Conservation (phyloP, 139 green algal species). For the Chlamydomonas incerta region DNA sequence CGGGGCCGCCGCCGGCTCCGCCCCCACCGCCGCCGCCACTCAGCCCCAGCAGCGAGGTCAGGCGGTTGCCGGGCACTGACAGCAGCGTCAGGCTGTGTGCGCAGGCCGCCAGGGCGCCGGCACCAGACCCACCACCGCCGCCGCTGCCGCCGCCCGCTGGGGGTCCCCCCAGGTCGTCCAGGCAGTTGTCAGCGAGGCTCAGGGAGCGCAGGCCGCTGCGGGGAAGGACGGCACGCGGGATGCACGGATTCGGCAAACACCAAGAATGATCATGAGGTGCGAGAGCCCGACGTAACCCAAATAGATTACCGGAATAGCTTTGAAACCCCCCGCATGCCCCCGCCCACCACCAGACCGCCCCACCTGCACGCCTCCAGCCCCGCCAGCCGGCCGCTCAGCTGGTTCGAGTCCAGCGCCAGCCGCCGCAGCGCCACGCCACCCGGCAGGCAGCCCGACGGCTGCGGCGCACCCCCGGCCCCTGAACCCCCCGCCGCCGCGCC, state of each 20-base stretch:
- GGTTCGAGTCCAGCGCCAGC: constrained; percentile 19
- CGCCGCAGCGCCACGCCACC: not conserved
- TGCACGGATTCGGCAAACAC: too few relatives aligned
- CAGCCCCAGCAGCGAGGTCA: not conserved
- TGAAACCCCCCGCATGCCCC: too few relatives aligned
- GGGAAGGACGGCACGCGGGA: too few relatives aligned
- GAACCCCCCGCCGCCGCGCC: too few relatives aligned
- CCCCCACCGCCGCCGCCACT: not conserved
- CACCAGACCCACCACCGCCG: too few relatives aligned
- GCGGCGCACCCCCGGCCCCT: not conserved
- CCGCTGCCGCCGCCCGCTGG: too few relatives aligned
- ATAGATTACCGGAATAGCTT: too few relatives aligned
- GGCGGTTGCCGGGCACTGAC: not conserved
- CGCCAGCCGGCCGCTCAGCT: not conserved
- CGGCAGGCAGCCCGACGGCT: not conserved
- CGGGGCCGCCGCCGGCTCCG: too few relatives aligned
- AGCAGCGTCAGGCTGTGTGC: not conserved
- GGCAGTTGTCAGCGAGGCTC: constrained; percentile 21
- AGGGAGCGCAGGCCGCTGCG: constrained; percentile 4
- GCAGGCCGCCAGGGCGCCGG: not conserved
- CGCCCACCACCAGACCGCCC: not conserved
- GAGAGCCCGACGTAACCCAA: too few relatives aligned
- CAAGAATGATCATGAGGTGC: too few relatives aligned
- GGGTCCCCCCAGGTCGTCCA: not conserved
- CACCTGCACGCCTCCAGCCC: constrained; percentile 26